Evolutionary conservation across 2,329 filamentous ascomycete genomes (phyloP).

Genomic region (Cadophora luteo-olivacea): DNA sequence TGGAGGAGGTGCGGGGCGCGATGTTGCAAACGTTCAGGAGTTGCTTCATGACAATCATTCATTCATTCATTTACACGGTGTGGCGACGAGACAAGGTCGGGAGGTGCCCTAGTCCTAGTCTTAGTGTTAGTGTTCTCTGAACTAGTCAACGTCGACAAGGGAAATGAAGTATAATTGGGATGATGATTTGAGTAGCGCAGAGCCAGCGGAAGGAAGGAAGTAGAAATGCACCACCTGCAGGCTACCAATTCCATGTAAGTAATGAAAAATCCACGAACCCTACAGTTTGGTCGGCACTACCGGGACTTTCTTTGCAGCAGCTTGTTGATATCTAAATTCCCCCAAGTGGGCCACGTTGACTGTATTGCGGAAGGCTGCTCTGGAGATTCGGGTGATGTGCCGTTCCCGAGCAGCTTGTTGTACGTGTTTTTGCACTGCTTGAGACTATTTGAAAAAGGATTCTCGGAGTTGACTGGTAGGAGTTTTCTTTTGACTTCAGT

Average conservation of each 20-base stretch:
- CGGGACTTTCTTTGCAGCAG: neutral
- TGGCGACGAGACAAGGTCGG: neutral
- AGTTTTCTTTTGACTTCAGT: conserved; percentile 3
- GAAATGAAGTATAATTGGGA: neutral
- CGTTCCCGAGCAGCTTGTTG: neutral
- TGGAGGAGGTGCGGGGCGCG: neutral
- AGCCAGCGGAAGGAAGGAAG: neutral
- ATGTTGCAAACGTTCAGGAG: too few relatives aligned
- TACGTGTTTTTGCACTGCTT: neutral
- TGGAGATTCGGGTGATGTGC: neutral
- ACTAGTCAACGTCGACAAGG: neutral
- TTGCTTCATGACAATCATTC: neutral
- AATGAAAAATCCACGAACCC: conserved; percentile 1
- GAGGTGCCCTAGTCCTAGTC: conserved; percentile 12
- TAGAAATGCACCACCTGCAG: neutral
- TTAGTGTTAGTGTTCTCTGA: conserved; percentile 3
- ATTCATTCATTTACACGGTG: neutral
- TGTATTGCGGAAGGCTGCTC: neutral
- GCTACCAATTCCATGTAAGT: neutral
- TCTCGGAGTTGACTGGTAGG: neutral
- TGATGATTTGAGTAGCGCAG: neutral
- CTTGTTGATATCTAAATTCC: neutral
- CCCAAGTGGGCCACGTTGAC: neutral
- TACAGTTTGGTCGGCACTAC: neutral
- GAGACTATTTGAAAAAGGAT: neutral